phyloP scores from a whole-genome alignment of 345 rosid species.

The Citrus cavaleriei region DNA sequence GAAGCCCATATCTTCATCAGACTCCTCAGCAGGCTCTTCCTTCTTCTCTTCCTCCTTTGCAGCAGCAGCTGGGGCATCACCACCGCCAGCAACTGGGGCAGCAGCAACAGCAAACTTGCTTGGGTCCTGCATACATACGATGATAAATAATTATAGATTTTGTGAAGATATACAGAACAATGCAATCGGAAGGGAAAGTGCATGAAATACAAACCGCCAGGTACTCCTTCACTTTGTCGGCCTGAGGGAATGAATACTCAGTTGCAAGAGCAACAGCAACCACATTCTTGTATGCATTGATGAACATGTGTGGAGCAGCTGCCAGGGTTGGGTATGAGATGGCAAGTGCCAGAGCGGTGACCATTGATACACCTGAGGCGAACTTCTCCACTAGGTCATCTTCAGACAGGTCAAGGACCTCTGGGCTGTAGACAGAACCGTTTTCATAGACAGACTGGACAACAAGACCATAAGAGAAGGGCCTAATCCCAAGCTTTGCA shows the following conservation, averaged over 20 bases:
- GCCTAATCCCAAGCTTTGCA: constrained; percentile 87
- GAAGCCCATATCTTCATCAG: constrained; percentile 91
- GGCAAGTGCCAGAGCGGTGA: constrained; percentile 64
- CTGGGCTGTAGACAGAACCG: constrained; percentile 88
- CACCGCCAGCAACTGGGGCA: constrained; percentile 32
- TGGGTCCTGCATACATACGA: constrained; percentile 51
- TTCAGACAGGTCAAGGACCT: constrained; percentile 78
- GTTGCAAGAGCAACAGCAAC: constrained; percentile 68
- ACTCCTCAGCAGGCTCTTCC: constrained; percentile 77
- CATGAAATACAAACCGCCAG: constrained; percentile 40
- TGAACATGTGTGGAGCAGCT: constrained; percentile 89
- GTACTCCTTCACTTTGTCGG: constrained; percentile 84
- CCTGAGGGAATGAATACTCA: constrained; percentile 72
- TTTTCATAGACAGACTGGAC: constrained; percentile 71
- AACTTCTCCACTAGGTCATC: constrained; percentile 78
- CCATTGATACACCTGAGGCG: constrained; percentile 70
- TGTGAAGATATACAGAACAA: background rate
- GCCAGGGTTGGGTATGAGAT: constrained; percentile 86
- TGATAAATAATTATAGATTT: background rate
- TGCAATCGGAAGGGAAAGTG: too few relatives aligned
- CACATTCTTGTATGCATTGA: constrained; percentile 86
- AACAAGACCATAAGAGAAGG: constrained; percentile 87
- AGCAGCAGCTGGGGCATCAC: constrained; percentile 35
- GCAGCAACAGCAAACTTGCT: constrained; percentile 69
- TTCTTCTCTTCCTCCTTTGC: constrained; percentile 67